These are phyloP conservation scores for Echites panduratus DNA, from an alignment of 257 asterid genomes.

Conservation along the genomic window DNA sequence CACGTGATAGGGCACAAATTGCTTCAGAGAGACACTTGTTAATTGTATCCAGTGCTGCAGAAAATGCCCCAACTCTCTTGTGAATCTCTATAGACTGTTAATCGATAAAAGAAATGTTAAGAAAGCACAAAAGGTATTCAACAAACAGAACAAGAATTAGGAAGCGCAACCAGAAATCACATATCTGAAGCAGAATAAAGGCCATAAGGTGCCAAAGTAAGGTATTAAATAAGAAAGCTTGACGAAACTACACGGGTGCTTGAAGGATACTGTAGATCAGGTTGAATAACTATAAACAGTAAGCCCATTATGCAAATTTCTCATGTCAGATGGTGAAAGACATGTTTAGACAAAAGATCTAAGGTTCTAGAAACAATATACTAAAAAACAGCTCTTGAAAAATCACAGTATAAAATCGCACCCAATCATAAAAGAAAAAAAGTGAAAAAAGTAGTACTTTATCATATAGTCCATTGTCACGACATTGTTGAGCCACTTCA, in stretches of 20 bases:
- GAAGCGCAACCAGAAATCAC: background rate
- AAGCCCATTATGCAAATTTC: background rate
- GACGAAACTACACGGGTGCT: background rate
- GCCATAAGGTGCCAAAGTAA: background rate
- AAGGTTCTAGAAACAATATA: background rate
- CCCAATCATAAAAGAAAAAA: background rate
- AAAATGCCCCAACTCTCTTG: slow-evolving; percentile 89
- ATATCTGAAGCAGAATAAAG: background rate
- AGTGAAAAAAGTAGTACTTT: slow-evolving; percentile 42
- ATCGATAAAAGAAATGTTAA: background rate
- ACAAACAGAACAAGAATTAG: background rate
- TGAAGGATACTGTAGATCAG: background rate
- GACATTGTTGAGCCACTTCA: slow-evolving; percentile 85
- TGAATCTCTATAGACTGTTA: slow-evolving; percentile 76
- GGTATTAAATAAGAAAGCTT: no score
- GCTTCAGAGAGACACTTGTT: slow-evolving; percentile 94
- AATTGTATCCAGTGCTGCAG: slow-evolving; percentile 76
- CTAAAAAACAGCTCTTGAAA: background rate
- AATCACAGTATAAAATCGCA: background rate
- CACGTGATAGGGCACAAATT: slow-evolving; percentile 77
- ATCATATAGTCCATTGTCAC: slow-evolving; percentile 77
- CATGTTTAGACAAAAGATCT: background rate
- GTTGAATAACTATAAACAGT: background rate
- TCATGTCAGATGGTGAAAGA: background rate
- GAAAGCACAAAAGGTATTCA: background rate